Percentiles rank a stretch among this genome's conserved stretches.
Evolutionary conservation across 2,329 filamentous ascomycete genomes (phyloP).

Genomic region (Fusarium scirpi): DNA sequence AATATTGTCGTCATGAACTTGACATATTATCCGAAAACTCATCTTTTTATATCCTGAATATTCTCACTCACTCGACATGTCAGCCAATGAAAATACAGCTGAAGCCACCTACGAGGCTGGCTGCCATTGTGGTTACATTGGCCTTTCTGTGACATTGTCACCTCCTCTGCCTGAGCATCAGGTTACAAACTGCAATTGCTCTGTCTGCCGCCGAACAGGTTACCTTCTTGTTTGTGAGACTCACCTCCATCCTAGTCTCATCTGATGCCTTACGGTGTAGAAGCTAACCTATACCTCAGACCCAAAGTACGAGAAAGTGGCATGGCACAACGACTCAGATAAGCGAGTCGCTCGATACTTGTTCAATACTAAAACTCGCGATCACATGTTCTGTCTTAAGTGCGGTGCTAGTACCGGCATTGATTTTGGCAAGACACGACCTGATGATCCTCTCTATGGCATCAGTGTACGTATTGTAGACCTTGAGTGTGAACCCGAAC

Average conservation of each 20-base stretch:
- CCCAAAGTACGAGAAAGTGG: constrained; percentile 54
- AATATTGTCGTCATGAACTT: background rate
- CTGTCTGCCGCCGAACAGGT: constrained; percentile 63
- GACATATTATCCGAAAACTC: background rate
- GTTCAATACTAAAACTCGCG: constrained; percentile 62
- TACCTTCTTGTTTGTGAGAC: constrained; percentile 62
- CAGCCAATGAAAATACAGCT: constrained; percentile 31
- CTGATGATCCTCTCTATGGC: constrained; percentile 51
- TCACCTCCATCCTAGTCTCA: background rate
- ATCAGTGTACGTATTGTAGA: constrained; percentile 55
- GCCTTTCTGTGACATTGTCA: constrained; percentile 61
- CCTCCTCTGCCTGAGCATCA: constrained; percentile 60
- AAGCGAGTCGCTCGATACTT: constrained; percentile 42
- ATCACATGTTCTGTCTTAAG: constrained; percentile 62
- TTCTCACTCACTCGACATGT: constrained; percentile 13
- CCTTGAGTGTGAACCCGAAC: background rate
- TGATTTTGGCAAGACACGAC: constrained; percentile 54
- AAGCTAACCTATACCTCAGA: constrained; percentile 47
- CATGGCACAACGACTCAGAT: constrained; percentile 57
- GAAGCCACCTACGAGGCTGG: constrained; percentile 60
- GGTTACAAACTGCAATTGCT: constrained; percentile 66
- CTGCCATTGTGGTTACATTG: constrained; percentile 66
- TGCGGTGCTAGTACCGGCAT: constrained; percentile 62
- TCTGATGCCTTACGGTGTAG: too few relatives aligned
- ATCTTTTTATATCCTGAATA: background rate